These are phyloP conservation scores for Colletotrichum coccodes DNA, from an alignment of 2,329 filamentous ascomycete species.

Conservation along the genomic window DNA sequence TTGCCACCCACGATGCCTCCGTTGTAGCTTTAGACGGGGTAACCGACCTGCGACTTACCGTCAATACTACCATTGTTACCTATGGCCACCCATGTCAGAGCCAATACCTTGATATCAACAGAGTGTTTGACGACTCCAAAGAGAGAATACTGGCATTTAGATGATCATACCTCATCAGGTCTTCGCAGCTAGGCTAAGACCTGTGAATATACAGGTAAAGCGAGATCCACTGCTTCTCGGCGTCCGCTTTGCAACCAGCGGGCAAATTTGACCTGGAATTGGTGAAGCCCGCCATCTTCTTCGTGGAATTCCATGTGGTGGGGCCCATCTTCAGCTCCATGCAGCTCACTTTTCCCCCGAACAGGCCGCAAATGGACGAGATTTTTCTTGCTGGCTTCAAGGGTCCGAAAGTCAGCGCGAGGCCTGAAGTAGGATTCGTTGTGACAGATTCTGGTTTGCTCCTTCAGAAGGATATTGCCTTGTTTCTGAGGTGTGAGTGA, in stretches of 20 bases:
- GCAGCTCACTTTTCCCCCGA: background rate
- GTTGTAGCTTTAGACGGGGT: slow-evolving; percentile 1
- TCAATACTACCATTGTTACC: background rate
- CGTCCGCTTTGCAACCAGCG: background rate
- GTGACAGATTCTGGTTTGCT: background rate
- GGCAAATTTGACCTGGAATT: background rate
- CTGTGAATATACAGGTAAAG: background rate
- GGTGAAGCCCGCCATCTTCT: background rate
- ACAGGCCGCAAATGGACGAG: background rate
- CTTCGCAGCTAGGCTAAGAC: background rate
- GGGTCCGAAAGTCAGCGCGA: background rate
- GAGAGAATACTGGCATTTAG: background rate
- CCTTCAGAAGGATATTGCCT: background rate
- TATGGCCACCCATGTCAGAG: background rate
- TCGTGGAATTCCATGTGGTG: background rate
- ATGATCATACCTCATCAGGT: background rate
- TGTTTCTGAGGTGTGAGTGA: too few relatives aligned
- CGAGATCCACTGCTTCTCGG: background rate
- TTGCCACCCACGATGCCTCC: background rate
- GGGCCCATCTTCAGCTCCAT: background rate
- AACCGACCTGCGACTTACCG: background rate
- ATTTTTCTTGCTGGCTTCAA: background rate
- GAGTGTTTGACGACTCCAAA: accelerated
- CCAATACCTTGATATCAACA: background rate
- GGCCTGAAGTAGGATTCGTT: background rate